A percentile compares a stretch with the other conserved stretches of the same genome.
Evolutionary conservation across 768 basidiomycete genomes (phyloP).

Genomic region (Terana coerulea): DNA sequence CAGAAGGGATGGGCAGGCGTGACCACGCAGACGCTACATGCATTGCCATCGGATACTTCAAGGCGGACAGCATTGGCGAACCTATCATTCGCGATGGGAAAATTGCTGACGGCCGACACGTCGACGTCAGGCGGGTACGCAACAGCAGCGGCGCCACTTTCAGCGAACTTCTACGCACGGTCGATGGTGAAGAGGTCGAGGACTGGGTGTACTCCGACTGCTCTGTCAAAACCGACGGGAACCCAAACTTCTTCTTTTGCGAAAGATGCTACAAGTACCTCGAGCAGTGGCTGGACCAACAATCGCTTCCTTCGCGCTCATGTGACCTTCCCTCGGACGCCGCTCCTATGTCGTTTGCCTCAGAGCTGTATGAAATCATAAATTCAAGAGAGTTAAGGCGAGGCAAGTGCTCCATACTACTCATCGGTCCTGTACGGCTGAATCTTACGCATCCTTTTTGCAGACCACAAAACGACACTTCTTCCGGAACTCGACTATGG

Average conservation of each 20-base stretch:
- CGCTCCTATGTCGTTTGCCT: not conserved
- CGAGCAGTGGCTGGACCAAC: not conserved
- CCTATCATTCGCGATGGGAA: not conserved
- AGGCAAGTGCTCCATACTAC: not conserved
- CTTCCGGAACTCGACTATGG: not conserved
- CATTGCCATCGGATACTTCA: slow-evolving; percentile 1
- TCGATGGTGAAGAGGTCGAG: not conserved
- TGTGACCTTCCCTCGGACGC: not conserved
- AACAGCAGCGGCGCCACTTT: not conserved
- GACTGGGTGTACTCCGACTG: not conserved
- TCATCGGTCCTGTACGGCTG: not conserved
- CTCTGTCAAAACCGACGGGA: not conserved
- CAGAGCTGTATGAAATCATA: slow-evolving; percentile 3
- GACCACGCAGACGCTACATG: not conserved
- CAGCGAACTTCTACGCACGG: not conserved
- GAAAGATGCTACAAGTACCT: not conserved
- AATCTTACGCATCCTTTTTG: not conserved
- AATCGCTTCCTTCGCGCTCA: not conserved
- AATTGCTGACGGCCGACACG: not conserved
- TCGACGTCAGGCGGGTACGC: not conserved
- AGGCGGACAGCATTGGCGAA: not conserved
- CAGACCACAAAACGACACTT: not conserved
- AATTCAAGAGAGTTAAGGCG: not conserved
- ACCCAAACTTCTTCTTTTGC: not conserved
- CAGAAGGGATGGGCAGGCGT: not conserved